Base-by-base conservation (phyloP, 805 yeast species). In the Yamadazyma nakazawae region DNA sequence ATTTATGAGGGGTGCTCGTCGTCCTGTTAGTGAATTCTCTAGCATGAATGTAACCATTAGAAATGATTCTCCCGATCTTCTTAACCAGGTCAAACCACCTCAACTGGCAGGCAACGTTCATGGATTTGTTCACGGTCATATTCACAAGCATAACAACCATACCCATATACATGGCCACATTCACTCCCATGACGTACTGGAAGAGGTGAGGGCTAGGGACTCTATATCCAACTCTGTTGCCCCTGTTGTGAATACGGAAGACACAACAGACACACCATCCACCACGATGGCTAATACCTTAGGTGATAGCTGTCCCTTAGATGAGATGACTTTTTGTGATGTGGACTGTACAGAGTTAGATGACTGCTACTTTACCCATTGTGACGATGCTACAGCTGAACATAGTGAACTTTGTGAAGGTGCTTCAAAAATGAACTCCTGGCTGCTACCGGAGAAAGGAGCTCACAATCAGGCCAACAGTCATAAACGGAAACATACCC, bases 101-200 rank as follows among this genome's bases (percentile, higher is more conserved):
- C 37, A 19, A 63, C 70, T 41, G 4, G 21, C 36, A 7, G 31
- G 30, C 12, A 45, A 45, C 28, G 34, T 47, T 24, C 79, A 76
- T 48, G 85, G 85, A 17, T 69, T 77, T n/a, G 81, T 81, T 14
- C 87, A 81, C 61, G 87, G 87, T 2, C 87, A 81, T 54, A 79
- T 81, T 17, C 86, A 81, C 61, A 79, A 78, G 54, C 82, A 79
- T 57, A 70, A 74, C 47, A 80, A 79, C 55, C 76, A 81, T 56
- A 79, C 84, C 6, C 81, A 80, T 54, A 80, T 81, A 31, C 86
- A 81, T 57, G 87, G 87, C n/a, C 87, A 81, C 56, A 76, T 81
- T 26, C 87, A 81, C 56, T 79, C 70, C 50, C 75, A 70, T 45
- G 49, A 39, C 21, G 9, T 40, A 12, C 36, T 12, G 9, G 43